These are phyloP conservation scores for Ophiostoma triangulosporum DNA, from an alignment of 2,329 filamentous ascomycete genomes.

Conservation along the genomic window DNA sequence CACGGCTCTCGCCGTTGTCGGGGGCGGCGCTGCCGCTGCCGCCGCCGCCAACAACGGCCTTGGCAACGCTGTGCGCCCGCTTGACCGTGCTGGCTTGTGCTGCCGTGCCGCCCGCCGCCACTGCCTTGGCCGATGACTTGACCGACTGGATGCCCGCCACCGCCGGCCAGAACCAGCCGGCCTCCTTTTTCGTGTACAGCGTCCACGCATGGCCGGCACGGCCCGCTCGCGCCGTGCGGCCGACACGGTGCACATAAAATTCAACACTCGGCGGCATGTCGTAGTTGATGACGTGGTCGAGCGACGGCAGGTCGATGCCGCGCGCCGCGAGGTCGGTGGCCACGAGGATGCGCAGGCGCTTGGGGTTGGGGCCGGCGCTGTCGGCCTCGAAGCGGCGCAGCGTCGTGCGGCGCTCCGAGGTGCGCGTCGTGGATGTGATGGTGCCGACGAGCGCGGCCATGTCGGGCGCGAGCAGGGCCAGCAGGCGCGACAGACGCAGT, in stretches of 20 bases:
- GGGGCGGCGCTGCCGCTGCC: not conserved
- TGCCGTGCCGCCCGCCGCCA: constrained; percentile 42
- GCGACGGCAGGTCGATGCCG: constrained; percentile 67
- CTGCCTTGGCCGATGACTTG: constrained; percentile 25
- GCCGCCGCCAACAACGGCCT: constrained; percentile 25
- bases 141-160: constrained; percentile 38
- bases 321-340: constrained; percentile 89
- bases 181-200: constrained; percentile 68
- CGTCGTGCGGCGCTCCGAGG: constrained; percentile 52
- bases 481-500: constrained; percentile 69
- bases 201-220: constrained; percentile 71
- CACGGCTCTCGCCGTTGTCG: constrained; percentile 19
- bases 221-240: constrained; percentile 76
- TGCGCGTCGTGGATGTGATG: constrained; percentile 67
- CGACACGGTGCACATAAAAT: constrained; percentile 83
- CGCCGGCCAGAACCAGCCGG: constrained; percentile 82
- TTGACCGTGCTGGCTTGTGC: constrained; percentile 21
- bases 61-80: constrained; percentile 31
- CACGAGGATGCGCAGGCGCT: constrained; percentile 56
- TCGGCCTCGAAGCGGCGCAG: constrained; percentile 51
- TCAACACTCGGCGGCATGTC: constrained; percentile 72
- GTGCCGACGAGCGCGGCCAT: constrained; percentile 48
- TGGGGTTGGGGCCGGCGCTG: constrained; percentile 15
- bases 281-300: constrained; percentile 87
- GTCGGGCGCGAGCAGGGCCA: constrained; percentile 51